A percentile compares a stretch with the other conserved stretches of the same genome.
phyloP scores from a whole-genome alignment of 1,284 basidiomycete species.

The Tremellales sp. region DNA sequence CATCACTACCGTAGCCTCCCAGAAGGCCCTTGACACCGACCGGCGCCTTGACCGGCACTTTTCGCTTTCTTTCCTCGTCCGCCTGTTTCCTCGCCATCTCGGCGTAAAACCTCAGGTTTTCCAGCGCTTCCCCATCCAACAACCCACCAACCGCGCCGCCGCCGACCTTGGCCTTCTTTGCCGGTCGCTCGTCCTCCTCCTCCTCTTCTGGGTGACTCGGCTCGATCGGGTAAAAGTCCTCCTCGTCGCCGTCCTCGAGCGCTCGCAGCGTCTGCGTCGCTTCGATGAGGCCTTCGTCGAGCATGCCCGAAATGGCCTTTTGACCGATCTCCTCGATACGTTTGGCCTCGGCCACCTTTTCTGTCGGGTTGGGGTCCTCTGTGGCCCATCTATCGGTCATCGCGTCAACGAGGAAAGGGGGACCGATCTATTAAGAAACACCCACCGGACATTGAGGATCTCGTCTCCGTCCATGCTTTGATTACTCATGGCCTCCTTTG shows the following conservation, averaged over 20 bases:
- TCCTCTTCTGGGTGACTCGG: constrained; percentile 20
- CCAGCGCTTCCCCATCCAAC: constrained; percentile 71
- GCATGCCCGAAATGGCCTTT: constrained; percentile 66
- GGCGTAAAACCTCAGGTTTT: constrained; percentile 75
- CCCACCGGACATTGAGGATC: constrained; percentile 84
- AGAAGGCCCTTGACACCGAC: constrained; percentile 22
- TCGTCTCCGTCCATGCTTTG: constrained; percentile 97
- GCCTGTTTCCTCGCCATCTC: constrained; percentile 36
- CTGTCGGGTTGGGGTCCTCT: constrained; percentile 88
- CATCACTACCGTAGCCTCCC: constrained; percentile 37
- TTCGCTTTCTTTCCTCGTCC: constrained; percentile 22
- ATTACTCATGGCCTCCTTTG: constrained; percentile 98
- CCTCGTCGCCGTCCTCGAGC: constrained; percentile 61
- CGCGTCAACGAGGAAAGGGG: too few species aligned
- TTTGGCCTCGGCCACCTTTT: constrained; percentile 76
- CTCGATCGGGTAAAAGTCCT: constrained; percentile 47
- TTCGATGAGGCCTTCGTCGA: constrained; percentile 74
- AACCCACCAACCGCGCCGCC: constrained; percentile 55
- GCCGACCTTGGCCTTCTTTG: constrained; percentile 12
- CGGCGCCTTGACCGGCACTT: constrained; percentile 16
- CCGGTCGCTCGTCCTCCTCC: constrained; percentile 22
- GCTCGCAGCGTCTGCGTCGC: constrained; percentile 77
- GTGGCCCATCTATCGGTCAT: constrained; percentile 68
- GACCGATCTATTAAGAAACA: constrained; percentile 7
- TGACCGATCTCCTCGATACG: constrained; percentile 75